phyloP scores from a whole-genome alignment of 2,329 filamentous ascomycete genomes.

The Fonsecaea erecta region DNA sequence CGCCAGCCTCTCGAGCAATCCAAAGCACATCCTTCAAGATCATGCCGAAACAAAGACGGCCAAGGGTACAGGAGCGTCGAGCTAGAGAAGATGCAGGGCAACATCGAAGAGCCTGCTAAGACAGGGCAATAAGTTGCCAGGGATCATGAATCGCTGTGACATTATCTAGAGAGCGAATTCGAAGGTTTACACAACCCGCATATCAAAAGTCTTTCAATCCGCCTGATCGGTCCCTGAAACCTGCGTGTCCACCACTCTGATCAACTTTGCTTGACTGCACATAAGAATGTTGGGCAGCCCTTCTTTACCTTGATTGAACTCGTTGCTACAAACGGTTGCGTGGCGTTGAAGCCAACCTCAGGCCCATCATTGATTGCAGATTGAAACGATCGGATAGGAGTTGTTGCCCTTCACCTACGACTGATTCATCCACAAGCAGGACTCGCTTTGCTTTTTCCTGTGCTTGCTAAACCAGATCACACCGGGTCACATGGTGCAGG shows the following conservation, averaged over 20 bases:
- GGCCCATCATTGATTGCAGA: background rate
- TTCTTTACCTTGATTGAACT: background rate
- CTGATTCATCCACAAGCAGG: background rate
- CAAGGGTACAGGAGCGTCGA: slow-evolving; percentile 38
- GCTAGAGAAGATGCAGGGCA: background rate
- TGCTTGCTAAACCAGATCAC: background rate
- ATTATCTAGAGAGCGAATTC: background rate
- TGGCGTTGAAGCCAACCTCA: background rate
- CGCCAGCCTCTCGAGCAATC: slow-evolving; percentile 47
- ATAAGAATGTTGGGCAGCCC: background rate
- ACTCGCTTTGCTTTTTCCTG: background rate
- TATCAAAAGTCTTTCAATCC: background rate
- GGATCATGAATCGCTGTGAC: background rate
- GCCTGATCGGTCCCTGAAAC: background rate
- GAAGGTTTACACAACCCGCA: background rate
- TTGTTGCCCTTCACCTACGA: background rate
- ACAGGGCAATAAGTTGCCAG: background rate
- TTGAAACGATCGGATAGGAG: background rate
- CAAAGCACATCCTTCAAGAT: slow-evolving; percentile 46
- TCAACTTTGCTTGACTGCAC: background rate
- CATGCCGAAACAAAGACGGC: slow-evolving; percentile 42
- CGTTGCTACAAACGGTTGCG: background rate
- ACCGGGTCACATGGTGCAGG: background rate
- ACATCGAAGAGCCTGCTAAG: background rate
- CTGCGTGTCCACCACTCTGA: background rate